Percentiles rank a stretch among this genome's conserved stretches.
phyloP scores from a whole-genome alignment of 768 basidiomycete species.

The Lactarius sp. region DNA sequence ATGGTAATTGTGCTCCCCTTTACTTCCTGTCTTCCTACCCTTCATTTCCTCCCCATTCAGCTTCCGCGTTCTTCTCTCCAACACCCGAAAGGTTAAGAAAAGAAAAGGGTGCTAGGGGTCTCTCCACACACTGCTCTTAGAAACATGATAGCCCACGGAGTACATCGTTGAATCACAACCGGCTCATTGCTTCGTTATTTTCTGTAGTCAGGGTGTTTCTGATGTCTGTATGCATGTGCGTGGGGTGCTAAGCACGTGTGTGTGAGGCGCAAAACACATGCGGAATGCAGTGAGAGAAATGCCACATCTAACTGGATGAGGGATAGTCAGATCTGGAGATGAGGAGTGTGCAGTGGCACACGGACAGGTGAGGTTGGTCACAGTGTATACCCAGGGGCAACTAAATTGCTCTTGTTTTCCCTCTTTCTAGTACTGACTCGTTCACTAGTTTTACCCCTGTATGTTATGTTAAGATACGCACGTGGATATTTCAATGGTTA shows the following conservation, averaged over 20 bases:
- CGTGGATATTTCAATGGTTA: too few species aligned
- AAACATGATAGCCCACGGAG: too few species aligned
- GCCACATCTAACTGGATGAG: constrained; percentile 1
- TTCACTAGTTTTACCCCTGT: too few species aligned
- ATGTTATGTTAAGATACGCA: too few species aligned
- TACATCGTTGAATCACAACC: too few species aligned
- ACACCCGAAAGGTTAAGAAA: too few species aligned
- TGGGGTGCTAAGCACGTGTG: constrained; percentile 1
- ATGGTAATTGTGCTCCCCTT: constrained; percentile 1
- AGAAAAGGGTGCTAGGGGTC: not conserved
- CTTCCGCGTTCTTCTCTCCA: not conserved
- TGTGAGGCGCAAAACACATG: constrained; percentile 1
- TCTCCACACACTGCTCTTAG: not conserved
- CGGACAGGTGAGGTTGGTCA: too few species aligned
- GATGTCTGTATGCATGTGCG: not conserved
- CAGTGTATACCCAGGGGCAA: not conserved
- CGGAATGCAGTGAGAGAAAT: not conserved
- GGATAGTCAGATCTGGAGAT: not conserved
- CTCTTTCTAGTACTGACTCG: not conserved
- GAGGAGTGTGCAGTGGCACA: too few species aligned
- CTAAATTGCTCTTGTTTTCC: not conserved
- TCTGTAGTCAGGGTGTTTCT: too few species aligned
- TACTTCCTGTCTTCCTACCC: not conserved
- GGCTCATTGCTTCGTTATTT: too few species aligned
- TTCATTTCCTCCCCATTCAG: not conserved